These are phyloP conservation scores for Alternaria postmessia DNA, from an alignment of 2,329 filamentous ascomycete genomes.

Conservation along the genomic window DNA sequence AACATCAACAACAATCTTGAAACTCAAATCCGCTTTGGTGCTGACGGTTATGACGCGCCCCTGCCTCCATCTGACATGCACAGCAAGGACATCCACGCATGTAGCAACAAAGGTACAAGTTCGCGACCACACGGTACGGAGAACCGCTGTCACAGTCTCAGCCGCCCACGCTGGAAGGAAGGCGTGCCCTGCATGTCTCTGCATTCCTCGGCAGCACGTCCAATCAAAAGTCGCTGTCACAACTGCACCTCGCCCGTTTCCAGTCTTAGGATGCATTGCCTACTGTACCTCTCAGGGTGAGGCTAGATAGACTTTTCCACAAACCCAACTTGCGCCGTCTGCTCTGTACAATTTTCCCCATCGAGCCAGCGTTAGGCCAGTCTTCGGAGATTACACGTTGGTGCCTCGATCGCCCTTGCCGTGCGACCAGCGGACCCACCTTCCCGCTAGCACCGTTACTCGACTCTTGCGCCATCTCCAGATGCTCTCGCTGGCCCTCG, in stretches of 20 bases:
- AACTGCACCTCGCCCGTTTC: neutral
- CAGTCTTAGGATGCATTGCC: neutral
- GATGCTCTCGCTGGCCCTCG: conserved; percentile 3
- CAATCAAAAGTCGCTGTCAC: conserved; percentile 11
- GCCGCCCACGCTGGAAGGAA: conserved; percentile 25
- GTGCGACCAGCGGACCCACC: conserved; percentile 27
- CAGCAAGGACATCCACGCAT: neutral
- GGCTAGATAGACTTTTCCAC: neutral
- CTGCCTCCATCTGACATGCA: neutral
- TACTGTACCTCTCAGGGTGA: neutral
- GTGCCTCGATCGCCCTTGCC: conserved; percentile 33
- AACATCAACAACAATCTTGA: neutral
- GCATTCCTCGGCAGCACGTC: conserved; percentile 20
- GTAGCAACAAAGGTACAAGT: neutral
- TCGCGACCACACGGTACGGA: neutral
- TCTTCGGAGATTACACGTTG: conserved; percentile 39
- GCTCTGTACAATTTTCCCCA: conserved; percentile 23
- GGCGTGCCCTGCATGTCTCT: conserved; percentile 27
- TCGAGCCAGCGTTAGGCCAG: conserved; percentile 12
- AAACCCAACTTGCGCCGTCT: neutral
- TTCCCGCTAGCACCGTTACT: conserved; percentile 19
- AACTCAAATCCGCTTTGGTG: neutral
- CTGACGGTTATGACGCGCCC: neutral
- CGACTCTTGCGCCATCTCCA: conserved; percentile 17
- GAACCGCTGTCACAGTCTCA: conserved; percentile 24